Conservation (phyloP, 345 rosid species). For the Crucihimalaya himalaica region DNA sequence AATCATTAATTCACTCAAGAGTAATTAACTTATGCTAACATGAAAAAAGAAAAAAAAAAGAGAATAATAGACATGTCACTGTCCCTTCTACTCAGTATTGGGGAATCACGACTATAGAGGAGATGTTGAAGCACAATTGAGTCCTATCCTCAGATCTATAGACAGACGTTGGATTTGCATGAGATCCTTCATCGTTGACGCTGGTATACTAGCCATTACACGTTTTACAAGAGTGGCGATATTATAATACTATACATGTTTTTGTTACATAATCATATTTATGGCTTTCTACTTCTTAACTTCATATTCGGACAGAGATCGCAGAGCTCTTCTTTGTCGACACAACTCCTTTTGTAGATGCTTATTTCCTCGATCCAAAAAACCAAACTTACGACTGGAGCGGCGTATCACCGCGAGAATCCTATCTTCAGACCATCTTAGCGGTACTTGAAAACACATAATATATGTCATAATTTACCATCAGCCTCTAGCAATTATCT, state of each 20-base stretch:
- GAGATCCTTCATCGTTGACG: slow-evolving; percentile 46
- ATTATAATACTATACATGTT: background rate
- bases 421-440: slow-evolving; percentile 40
- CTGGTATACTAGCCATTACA: slow-evolving; percentile 27
- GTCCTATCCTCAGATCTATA: slow-evolving; percentile 35
- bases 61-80: too few relatives aligned
- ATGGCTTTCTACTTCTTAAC: background rate
- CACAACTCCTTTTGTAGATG: slow-evolving; percentile 59
- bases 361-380: slow-evolving; percentile 42
- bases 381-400: slow-evolving; percentile 53
- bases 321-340: slow-evolving; percentile 58
- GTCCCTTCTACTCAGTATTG: slow-evolving; percentile 34
- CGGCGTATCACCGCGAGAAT: slow-evolving; percentile 40
- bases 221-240: too few relatives aligned
- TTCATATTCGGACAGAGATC: slow-evolving; percentile 32
- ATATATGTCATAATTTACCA: background rate
- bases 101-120: slow-evolving; percentile 59
- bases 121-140: slow-evolving; percentile 47
- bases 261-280: background rate
- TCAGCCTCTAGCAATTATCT: background rate
- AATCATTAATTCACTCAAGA: too few relatives aligned
- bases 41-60: too few relatives aligned
- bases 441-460: background rate
- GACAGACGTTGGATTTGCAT: slow-evolving; percentile 53
- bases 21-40: too few relatives aligned